Conservation (phyloP, 1,284 basidiomycete species). For the Leccinum pseudoinsigne region DNA sequence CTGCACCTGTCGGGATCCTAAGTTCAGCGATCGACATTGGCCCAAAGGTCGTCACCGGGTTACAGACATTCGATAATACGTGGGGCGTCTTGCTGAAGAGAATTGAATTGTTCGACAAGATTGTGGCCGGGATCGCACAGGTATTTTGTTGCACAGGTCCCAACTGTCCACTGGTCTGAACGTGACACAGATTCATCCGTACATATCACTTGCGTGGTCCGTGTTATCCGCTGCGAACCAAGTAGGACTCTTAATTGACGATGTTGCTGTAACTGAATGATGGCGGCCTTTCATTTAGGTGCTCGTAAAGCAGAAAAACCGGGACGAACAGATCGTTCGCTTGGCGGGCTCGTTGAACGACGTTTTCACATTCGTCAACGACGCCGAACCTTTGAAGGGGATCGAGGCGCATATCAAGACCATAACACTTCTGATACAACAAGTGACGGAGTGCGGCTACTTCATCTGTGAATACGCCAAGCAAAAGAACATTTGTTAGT, state of each 20-base stretch:
- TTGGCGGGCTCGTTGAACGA: not conserved
- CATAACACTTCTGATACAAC: constrained; percentile 1
- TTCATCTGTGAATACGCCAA: constrained; percentile 5
- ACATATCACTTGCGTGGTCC: not conserved
- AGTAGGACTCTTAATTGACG: not conserved
- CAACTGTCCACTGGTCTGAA: not conserved
- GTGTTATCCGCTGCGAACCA: not conserved
- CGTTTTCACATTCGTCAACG: not conserved
- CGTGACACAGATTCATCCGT: not conserved
- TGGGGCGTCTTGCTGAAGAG: not conserved
- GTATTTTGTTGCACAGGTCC: not conserved
- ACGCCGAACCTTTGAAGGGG: not conserved
- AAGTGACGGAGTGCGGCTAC: constrained; percentile 8
- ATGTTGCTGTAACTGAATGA: not conserved
- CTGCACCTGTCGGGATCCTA: not conserved
- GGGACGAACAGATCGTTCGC: not conserved
- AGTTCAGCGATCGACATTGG: not conserved
- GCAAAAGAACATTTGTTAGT: not conserved
- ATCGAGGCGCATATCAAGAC: not conserved
- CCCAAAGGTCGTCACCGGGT: not conserved
- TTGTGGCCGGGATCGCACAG: not conserved
- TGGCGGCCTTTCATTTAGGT: not conserved
- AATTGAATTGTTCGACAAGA: not conserved
- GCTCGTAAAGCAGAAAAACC: not conserved
- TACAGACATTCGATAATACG: not conserved